A percentile compares a stretch with the other conserved stretches of the same genome.
Evolutionary conservation across 805 yeast species (phyloP).

Genomic region (Spencermartinsiella europaea): DNA sequence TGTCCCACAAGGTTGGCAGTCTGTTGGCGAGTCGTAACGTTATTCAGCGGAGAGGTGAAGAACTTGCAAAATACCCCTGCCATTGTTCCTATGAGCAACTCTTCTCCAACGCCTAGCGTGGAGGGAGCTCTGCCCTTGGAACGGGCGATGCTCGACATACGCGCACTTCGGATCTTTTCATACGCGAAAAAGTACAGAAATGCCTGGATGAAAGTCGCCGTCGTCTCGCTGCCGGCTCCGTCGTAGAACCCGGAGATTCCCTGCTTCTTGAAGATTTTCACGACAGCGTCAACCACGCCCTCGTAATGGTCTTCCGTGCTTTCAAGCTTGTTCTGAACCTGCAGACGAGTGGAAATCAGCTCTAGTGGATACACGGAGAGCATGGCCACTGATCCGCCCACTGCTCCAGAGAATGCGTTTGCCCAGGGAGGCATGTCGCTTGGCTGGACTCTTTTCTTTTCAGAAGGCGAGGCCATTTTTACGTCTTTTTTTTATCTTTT

Average conservation of each 20-base stretch:
- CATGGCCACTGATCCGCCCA: slow-evolving; percentile 32
- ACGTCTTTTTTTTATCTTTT: too few species aligned
- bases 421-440: slow-evolving; percentile 27
- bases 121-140: slow-evolving; percentile 24
- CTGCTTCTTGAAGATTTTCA: slow-evolving; percentile 61
- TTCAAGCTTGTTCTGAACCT: slow-evolving; percentile 25
- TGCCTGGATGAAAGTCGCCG: slow-evolving; percentile 29
- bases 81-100: slow-evolving; percentile 27
- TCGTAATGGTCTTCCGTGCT: slow-evolving; percentile 37
- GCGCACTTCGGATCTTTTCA: slow-evolving; percentile 25
- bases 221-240: slow-evolving; percentile 54
- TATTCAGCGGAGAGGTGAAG: slow-evolving; percentile 29
- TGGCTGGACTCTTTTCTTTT: slow-evolving; percentile 15
- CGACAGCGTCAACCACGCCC: slow-evolving; percentile 71
- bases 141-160: slow-evolving; percentile 17
- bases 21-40: slow-evolving; percentile 29
- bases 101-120: slow-evolving; percentile 27
- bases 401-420: slow-evolving; percentile 30
- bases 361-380: slow-evolving; percentile 28
- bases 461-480: background rate
- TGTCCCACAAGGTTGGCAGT: slow-evolving; percentile 16
- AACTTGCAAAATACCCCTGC: slow-evolving; percentile 32
- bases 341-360: slow-evolving; percentile 30
- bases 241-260: slow-evolving; percentile 72
- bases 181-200: slow-evolving; percentile 32